A percentile compares a stretch with the other conserved stretches of the same genome.
These are phyloP conservation scores for Fusarium udum DNA, from an alignment of 2,329 filamentous ascomycete genomes.

Conservation along the genomic window DNA sequence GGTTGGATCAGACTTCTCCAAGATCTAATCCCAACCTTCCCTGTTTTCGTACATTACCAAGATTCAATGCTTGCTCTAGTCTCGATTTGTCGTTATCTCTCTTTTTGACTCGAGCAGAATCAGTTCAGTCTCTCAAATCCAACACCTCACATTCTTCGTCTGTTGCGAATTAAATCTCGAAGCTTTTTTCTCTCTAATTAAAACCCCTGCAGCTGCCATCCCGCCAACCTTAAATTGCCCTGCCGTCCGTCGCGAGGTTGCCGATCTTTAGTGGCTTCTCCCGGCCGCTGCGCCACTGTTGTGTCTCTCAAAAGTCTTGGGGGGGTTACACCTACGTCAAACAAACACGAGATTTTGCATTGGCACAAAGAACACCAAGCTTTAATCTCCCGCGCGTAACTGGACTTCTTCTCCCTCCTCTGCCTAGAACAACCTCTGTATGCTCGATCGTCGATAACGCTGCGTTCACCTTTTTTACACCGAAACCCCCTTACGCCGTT, in stretches of 20 bases:
- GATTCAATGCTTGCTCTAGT: background rate
- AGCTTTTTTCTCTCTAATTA: conserved; percentile 9
- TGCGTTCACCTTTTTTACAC: background rate
- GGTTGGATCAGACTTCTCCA: conserved; percentile 13
- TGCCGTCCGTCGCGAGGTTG: conserved; percentile 10
- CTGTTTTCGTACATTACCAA: conserved; percentile 8
- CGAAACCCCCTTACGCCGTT: conserved; percentile 10
- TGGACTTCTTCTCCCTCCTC: background rate
- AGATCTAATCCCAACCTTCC: conserved; percentile 26
- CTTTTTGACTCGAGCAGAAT: background rate
- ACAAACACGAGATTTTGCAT: conserved; percentile 37
- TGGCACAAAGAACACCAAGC: conserved; percentile 35
- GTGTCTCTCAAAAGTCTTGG: conserved; percentile 6
- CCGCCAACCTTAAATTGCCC: conserved; percentile 35
- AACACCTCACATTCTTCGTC: background rate
- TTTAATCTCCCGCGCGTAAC: conserved; percentile 12
- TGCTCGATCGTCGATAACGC: background rate
- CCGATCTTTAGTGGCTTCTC: conserved; percentile 31
- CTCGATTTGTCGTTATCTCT: background rate
- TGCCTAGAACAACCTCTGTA: background rate
- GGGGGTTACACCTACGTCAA: conserved; percentile 35
- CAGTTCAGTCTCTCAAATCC: background rate
- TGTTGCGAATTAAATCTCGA: background rate
- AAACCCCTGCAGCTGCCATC: conserved; percentile 34
- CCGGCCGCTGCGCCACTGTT: conserved; percentile 31